Base-by-base conservation (phyloP, 2,329 filamentous ascomycete genomes). In the Clarireedia monteithiana region DNA sequence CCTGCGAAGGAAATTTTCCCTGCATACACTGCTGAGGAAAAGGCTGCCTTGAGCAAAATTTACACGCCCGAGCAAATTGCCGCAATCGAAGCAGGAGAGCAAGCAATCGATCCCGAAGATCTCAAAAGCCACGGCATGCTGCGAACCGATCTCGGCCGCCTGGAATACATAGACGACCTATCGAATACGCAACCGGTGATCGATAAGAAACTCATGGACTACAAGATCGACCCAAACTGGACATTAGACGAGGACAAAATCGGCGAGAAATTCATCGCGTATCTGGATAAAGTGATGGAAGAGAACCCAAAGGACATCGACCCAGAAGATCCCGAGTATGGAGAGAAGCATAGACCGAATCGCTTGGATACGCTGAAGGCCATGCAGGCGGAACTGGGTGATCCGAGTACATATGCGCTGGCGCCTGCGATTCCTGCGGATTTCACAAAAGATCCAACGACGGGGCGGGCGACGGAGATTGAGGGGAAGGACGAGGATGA, bases 131-230 rank as follows among this genome's bases (percentile, higher is more conserved):
- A 94, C 73, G 88, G 85, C 62, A 78, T 82, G 45, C 71, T 88
- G 64, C 84, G 90, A 59, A 78, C 75, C 54, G 91, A 95, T 69
- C 79, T 84, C 7, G 88, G 89, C 76, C 77, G 77, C 53, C 75
- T 91, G 50, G 77, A 82, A 59, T 94, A 95, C 71, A 74, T 92
- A 55, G 91, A 96, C 69, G 89, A 95, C 71, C 87, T 96, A 67
- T 82, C 86, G 58, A 80, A 80, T 56, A 79, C 92, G 60, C 82
- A 89, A 67, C 89, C 90, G 53, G 77, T 89, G 50, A 80, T 94
- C 59, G 92, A 97, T 74, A 81, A 85, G 68, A 82, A 75, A 70
- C 80, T 73, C 63, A 77, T 73, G 70, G 62, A 61, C 23, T 56
- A 64, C n/a, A 61, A 60, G 14, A 52, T 64, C 24, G 65, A 67